phyloP scores from a whole-genome alignment of 1,284 basidiomycete genomes.

The Cryptococcus amylolentus region DNA sequence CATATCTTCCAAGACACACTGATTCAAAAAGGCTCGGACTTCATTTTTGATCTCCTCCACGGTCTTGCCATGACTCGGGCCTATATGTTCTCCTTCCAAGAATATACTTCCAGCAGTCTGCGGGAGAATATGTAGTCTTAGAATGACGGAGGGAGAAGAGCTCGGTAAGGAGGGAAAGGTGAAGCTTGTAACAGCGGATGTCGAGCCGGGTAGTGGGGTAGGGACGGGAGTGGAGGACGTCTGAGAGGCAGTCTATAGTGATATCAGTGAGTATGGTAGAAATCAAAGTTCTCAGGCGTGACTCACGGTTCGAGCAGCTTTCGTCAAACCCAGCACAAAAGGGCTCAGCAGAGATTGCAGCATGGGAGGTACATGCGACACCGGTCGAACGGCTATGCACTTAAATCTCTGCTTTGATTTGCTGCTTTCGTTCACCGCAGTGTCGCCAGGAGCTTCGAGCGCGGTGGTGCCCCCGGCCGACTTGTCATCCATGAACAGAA shows the following conservation, averaged over 20 bases:
- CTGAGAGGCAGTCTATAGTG: slow-evolving; percentile 25
- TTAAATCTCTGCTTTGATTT: slow-evolving; percentile 15
- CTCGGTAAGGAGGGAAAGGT: slow-evolving; percentile 26
- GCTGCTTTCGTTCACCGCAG: background rate
- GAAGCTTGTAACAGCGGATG: slow-evolving; percentile 28
- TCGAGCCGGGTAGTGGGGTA: slow-evolving; percentile 32
- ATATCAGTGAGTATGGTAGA: background rate
- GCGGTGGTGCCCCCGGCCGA: slow-evolving; percentile 4
- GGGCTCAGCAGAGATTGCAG: slow-evolving; percentile 40
- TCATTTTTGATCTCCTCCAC: background rate
- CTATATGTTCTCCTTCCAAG: slow-evolving; percentile 37
- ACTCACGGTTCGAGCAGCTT: slow-evolving; percentile 37
- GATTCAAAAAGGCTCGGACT: slow-evolving; percentile 31
- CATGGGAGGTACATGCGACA: slow-evolving; percentile 28
- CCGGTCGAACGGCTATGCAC: slow-evolving; percentile 34
- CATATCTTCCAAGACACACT: slow-evolving; percentile 26
- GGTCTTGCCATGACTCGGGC: background rate
- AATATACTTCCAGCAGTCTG: slow-evolving; percentile 31
- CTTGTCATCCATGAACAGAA: slow-evolving; percentile 40
- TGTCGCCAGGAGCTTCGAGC: background rate
- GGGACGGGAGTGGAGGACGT: slow-evolving; percentile 32
- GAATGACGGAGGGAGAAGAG: slow-evolving; percentile 16
- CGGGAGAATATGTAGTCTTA: slow-evolving; percentile 35
- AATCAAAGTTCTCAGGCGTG: background rate
- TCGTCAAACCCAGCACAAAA: slow-evolving; percentile 42